phyloP scores from a whole-genome alignment of 2,329 filamentous ascomycete species.

The Clathrospora elynae region DNA sequence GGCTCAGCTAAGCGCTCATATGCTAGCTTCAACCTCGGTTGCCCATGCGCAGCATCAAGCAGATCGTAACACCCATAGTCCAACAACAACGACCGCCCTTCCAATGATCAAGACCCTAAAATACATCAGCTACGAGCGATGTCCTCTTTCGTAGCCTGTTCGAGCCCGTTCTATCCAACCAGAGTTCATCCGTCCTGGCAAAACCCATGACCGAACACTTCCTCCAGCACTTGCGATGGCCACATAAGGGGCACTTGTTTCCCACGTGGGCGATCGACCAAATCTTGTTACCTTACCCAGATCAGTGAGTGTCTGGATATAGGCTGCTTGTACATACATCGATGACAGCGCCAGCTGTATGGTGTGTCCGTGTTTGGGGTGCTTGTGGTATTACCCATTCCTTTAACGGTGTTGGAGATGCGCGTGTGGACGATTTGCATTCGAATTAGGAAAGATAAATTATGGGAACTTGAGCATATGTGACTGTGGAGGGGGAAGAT shows the following conservation, averaged over 20 bases:
- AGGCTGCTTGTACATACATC: neutral
- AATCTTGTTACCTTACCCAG: neutral
- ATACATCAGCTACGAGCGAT: neutral
- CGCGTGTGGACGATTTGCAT: no score
- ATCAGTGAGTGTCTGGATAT: neutral
- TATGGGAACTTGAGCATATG: no score
- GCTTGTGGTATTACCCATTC: slow-evolving; percentile 5
- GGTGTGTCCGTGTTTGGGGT: neutral
- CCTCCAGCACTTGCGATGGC: slow-evolving; percentile 9
- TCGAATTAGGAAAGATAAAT: no score
- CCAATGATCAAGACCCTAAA: neutral
- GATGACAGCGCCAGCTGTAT: slow-evolving; percentile 11
- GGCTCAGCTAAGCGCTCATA: no score
- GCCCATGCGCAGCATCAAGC: no score
- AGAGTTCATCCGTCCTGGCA: slow-evolving; percentile 5
- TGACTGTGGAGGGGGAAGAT: neutral
- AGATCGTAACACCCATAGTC: no score
- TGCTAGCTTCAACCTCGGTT: no score
- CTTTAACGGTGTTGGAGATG: no score
- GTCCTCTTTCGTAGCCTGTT: slow-evolving; percentile 1
- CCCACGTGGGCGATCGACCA: slow-evolving; percentile 1
- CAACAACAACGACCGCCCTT: neutral
- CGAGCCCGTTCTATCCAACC: slow-evolving; percentile 1
- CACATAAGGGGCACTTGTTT: slow-evolving; percentile 6
- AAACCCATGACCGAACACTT: slow-evolving; percentile 3